Percentiles rank a stretch among this genome's conserved stretches.
Conservation (phyloP, 2,329 filamentous ascomycete genomes). For the Cladosporium halotolerans region DNA sequence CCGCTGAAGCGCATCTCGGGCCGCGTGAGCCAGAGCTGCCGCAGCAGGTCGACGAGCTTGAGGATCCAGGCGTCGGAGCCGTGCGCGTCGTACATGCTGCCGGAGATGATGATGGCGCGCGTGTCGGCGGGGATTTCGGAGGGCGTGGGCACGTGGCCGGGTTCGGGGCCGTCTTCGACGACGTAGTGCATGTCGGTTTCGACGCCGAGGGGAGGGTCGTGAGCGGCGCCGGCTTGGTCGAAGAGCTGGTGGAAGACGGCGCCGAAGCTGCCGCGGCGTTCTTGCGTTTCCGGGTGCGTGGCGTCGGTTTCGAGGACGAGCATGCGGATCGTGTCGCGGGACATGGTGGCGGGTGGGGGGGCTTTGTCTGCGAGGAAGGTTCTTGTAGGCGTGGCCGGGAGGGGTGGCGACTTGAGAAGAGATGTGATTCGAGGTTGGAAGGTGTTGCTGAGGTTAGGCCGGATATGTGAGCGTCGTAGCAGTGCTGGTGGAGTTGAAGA, state of each 20-base stretch:
- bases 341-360: background rate
- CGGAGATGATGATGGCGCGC: constrained; percentile 42
- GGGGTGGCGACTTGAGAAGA: background rate
- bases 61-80: constrained; percentile 40
- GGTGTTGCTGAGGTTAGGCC: background rate
- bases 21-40: constrained; percentile 45
- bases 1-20: constrained; percentile 47
- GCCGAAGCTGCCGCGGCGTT: constrained; percentile 48
- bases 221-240: constrained; percentile 44
- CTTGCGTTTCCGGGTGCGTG: constrained; percentile 46
- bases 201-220: constrained; percentile 49
- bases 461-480: background rate
- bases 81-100: constrained; percentile 44
- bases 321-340: constrained; percentile 34
- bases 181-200: constrained; percentile 52
- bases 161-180: constrained; percentile 38
- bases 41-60: constrained; percentile 40
- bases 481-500: background rate
- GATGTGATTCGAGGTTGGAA: background rate
- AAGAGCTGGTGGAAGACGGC: constrained; percentile 50
- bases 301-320: constrained; percentile 56
- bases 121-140: constrained; percentile 43
- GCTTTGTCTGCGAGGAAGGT: background rate
- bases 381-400: background rate
- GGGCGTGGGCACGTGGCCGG: constrained; percentile 42